A percentile compares a stretch with the other conserved stretches of the same genome.
Conservation (phyloP, 2,329 filamentous ascomycete species). For the Amauroascus niger region DNA sequence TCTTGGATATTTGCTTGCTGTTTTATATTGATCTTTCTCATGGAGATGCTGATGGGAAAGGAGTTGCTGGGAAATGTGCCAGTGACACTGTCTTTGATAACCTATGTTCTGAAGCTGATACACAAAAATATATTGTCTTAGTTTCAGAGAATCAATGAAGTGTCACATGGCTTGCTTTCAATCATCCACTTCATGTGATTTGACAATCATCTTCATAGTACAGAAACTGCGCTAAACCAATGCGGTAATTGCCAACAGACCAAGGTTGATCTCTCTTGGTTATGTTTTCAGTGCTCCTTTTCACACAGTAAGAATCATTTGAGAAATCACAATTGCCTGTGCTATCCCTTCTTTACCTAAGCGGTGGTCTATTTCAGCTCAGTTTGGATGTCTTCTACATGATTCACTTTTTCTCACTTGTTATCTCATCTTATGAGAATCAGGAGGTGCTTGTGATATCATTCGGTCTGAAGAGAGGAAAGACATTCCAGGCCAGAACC, state of each 20-base stretch:
- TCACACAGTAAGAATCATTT: not conserved
- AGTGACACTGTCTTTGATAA: not conserved
- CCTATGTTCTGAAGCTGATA: not conserved
- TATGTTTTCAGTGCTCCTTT: not conserved
- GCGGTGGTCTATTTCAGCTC: not conserved
- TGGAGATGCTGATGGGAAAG: not conserved
- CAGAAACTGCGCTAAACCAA: slow-evolving; percentile 6
- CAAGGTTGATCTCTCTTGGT: not conserved
- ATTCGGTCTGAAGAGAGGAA: no score
- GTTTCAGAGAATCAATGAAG: not conserved
- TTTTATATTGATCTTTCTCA: not conserved
- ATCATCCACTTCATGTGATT: not conserved
- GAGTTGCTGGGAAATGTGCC: not conserved
- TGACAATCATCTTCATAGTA: not conserved
- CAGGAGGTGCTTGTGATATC: not conserved
- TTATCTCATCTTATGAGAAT: not conserved
- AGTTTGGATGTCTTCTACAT: not conserved
- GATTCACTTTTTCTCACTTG: no score
- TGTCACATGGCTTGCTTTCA: not conserved
- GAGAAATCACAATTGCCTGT: not conserved
- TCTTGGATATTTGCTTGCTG: not conserved
- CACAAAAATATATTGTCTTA: not conserved
- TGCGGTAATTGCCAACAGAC: not conserved
- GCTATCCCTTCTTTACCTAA: not conserved
- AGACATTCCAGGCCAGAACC: not conserved